Base-by-base conservation (phyloP, 2,329 filamentous ascomycete genomes). In the Scedosporium boydii region DNA sequence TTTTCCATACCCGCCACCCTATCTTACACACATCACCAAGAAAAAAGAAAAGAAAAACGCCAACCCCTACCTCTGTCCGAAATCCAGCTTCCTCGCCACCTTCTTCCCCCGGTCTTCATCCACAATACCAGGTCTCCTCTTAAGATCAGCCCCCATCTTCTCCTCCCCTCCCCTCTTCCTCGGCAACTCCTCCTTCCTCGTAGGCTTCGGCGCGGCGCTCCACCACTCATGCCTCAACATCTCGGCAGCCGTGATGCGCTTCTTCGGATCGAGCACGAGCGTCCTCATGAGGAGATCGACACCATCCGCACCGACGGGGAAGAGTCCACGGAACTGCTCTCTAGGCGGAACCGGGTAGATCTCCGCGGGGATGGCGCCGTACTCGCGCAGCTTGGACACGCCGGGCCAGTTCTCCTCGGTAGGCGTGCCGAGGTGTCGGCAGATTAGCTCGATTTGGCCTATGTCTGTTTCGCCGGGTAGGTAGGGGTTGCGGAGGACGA, bases 381-480 rank as follows among this genome's bases (percentile, higher is more conserved):
- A 99, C 64, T 88, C 88, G 14, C 87, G 86, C 10, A 99, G 79
- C 66, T 86, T 86, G 4, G 87, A 87, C 6, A 99, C 93, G 29
- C 93, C 93, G 0, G 95, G 93, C 95, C 95, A 99, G 72, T 92
- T 93, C 16, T 95, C 90, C 72, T 99, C 95, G 4, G 87, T 95
- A 0, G 95, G 95, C 0, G 92, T 96, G 63, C 95, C 95, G 66
- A 98, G 86, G 61, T 87, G 87, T 70, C 91, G 86, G 71, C 88
- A 91, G 66, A 98, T 96, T 67, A 93, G 83, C 63, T 85, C 82
- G 67, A 98, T 84, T 78, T 97, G 93, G 69, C 93, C 86, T 66
- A 98, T 81, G 72, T 98, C 95, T 1, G 86, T 90, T 71, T 90
- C 87, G 2, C 91, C 92, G 0, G 90, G 87, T 63, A 98, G 83